Conservation (phyloP, 768 basidiomycete genomes). For the Hirschioporus abietinus region DNA sequence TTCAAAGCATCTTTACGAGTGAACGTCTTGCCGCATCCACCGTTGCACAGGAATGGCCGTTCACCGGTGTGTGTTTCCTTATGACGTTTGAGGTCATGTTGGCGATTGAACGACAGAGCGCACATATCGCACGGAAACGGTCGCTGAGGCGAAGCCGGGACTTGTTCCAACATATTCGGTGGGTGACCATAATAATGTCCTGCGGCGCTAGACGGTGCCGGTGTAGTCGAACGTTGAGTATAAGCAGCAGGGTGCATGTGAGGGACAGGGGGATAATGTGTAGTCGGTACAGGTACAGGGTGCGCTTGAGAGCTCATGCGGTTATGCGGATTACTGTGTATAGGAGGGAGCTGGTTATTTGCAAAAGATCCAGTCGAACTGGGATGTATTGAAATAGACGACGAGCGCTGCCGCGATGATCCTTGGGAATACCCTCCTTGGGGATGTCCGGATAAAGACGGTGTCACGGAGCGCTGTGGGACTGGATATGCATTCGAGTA, state of each 20-base stretch:
- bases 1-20: conserved; percentile 84
- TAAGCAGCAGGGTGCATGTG: conserved; percentile 20
- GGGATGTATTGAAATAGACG: background rate
- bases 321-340: conserved; percentile 30
- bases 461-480: background rate
- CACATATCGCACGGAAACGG: conserved; percentile 71
- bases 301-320: conserved; percentile 2
- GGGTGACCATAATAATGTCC: conserved; percentile 32
- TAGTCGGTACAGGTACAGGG: conserved; percentile 13
- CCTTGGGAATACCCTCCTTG: background rate
- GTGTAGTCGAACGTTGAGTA: conserved; percentile 16
- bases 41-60: conserved; percentile 79
- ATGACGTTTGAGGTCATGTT: conserved; percentile 82
- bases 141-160: conserved; percentile 52
- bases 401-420: background rate
- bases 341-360: conserved; percentile 36
- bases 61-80: conserved; percentile 82
- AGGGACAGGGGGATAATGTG: conserved; percentile 17
- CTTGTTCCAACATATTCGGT: conserved; percentile 38
- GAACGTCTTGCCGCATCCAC: conserved; percentile 82
- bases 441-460: conserved; percentile 1
- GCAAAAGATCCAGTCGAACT: background rate
- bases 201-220: conserved; percentile 26
- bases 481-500: background rate
- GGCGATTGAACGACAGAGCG: conserved; percentile 77